Evolutionary conservation across 768 basidiomycete genomes (phyloP), one percentile per base, ranked within the genome.

Genomic region (Filobasidium wieringae): DNA sequence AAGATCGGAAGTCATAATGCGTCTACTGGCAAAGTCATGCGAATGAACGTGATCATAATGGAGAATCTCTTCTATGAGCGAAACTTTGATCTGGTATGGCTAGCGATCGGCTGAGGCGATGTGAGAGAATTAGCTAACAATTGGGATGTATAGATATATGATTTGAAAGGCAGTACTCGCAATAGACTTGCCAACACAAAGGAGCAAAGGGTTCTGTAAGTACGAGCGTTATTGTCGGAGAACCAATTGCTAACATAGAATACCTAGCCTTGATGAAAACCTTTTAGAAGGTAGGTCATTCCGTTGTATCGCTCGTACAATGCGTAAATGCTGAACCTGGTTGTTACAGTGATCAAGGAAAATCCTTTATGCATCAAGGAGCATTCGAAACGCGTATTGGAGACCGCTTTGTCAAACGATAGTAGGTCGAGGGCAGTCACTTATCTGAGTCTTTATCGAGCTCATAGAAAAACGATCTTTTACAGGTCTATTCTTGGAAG

Each of bases 21-120:
- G 1, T 81, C 83, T 27, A 84, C 82, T 60, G 88, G 87, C 6
- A 88, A 88, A 68, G 81, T 84, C 1, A 88, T 86, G 7, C 83
- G 91, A 64, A 92, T 96, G 88, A 95, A 95, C 67, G 78, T 99
- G 22, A 76, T 97, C 34, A 88, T 99, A 50, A 97, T 96, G 93
- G 95, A 99, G 75, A 99, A 73, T 52, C 62, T 74, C 9, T 95
- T 96, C 70, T 92, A 95, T 72, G 88, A 92, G 62, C 81, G 88
- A 55, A 82, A 85, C 11, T 93, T 96, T 67, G 83, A 85, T 2
- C 88, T 86, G 79, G 89, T 88, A 36, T 52, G 62, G 51, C 4
- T 4, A 7, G 22, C 6, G 45, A 12, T 52, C 17, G 29, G 30
- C 34, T 29, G 8, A 29, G 5, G 14, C 41, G 8, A 1, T 11